Base-by-base conservation (phyloP, 345 rosid species). In the Citropsis articulata region DNA sequence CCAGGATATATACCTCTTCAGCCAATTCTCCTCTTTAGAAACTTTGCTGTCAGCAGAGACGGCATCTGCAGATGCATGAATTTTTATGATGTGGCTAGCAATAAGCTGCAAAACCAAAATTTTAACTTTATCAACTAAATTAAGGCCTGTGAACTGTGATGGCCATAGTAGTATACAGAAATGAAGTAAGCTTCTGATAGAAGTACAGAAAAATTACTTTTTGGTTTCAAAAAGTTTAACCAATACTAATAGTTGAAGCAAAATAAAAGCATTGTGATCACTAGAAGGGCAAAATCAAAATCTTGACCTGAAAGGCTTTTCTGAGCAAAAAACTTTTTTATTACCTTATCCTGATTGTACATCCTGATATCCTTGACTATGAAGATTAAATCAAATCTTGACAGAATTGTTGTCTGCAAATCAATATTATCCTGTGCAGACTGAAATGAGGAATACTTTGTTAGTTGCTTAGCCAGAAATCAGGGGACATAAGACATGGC, bases 371-470 rank as follows among this genome's bases (percentile, higher is more conserved):
- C 99, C 81, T 95, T 95, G 77, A 95, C 98, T 30, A 95, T 95
- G 82, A 95, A 95, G 76, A 95, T 95, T 53, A 95, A 87, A 87
- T 95, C 97, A 86, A 95, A 95, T 85, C 99, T 88, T 76, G 99
- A 95, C 60, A 95, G 94, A 84, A 95, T 95, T 57, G 98, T 93
- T 64, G 99, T 91, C 84, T 95, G 98, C 86, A 95, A 83, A 84
- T 95, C 99, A 66, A 95, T 95, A 78, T 95, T 95, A 81, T 95
- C 99, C 81, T 93, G 98, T 48, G 98, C 92, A 74, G 98, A 87
- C 96, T 91, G 93, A 33, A 83, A 77, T 69, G 71, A 33, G 48
- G 80, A 79, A 28, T 56, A 68, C 50, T 35, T 36, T 13, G 9
- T 83, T 64, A 84, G 83, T 73, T 81, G 28, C 48, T 42, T 74